phyloP scores from a whole-genome alignment of 228 moss, liverwort and hornwort genomes.

The Sphagnum fallax region DNA sequence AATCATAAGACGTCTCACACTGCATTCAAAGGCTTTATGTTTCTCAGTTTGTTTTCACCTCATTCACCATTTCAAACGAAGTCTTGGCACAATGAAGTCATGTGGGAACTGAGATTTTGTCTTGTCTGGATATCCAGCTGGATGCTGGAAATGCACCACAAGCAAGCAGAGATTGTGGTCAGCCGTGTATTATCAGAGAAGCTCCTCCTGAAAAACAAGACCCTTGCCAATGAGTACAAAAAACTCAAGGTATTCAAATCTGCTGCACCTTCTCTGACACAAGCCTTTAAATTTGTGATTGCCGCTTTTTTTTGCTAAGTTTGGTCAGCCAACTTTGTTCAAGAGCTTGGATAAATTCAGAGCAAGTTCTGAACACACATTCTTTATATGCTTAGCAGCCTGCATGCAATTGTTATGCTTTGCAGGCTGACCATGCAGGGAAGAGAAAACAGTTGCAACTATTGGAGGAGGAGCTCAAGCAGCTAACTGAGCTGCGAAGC shows the following conservation, averaged over 20 bases:
- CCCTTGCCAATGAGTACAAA: conserved; percentile 37
- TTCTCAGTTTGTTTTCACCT: not conserved
- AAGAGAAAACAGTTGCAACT: conserved; percentile 48
- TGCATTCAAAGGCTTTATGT: not conserved
- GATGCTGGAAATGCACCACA: conserved; percentile 59
- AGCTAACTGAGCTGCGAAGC: conserved; percentile 31
- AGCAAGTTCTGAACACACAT: no score
- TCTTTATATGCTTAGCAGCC: no score
- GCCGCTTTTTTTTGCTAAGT: no score
- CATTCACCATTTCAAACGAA: not conserved
- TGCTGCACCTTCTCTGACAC: no score
- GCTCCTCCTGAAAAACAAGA: conserved; percentile 51
- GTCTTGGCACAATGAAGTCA: no score
- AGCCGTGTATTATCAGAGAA: conserved; percentile 52
- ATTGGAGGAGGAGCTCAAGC: conserved; percentile 43
- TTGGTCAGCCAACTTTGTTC: no score
- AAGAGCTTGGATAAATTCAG: no score
- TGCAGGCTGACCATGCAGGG: conserved; percentile 48
- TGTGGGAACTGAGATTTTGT: not conserved
- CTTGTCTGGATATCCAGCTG: conserved; percentile 24
- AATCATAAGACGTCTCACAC: not conserved
- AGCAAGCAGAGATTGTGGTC: conserved; percentile 62
- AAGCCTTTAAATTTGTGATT: no score
- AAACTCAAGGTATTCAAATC: conserved; percentile 32
- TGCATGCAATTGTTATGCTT: no score